A percentile compares a stretch with the other conserved stretches of the same genome.
These are phyloP conservation scores for Lactarius tabidus DNA, from an alignment of 768 basidiomycete species.

Conservation along the genomic window DNA sequence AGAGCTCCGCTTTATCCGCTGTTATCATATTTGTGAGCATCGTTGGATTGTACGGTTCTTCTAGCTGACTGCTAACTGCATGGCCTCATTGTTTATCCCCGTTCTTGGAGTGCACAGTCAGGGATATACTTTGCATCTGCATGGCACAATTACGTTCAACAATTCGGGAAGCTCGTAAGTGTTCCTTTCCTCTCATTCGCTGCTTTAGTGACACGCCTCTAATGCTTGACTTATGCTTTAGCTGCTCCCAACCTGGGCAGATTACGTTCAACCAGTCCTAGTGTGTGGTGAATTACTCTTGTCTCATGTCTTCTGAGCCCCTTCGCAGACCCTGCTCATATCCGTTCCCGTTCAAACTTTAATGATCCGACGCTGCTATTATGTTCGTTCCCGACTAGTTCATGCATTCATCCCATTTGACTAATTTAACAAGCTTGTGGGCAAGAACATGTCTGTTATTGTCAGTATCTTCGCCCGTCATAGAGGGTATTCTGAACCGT, in stretches of 20 bases:
- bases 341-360: slow-evolving; percentile 6
- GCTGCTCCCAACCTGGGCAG: background rate
- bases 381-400: background rate
- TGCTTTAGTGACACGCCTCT: background rate
- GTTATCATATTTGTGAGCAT: background rate
- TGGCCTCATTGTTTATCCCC: background rate
- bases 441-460: slow-evolving; percentile 3
- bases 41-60: slow-evolving; percentile 4
- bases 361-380: slow-evolving; percentile 14
- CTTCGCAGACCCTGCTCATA: background rate
- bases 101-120: background rate
- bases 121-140: slow-evolving; percentile 1
- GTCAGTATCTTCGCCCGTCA: background rate
- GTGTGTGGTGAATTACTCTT: background rate
- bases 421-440: background rate
- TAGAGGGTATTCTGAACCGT: background rate
- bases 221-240: background rate
- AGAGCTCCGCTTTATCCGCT: background rate
- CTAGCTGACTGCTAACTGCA: background rate
- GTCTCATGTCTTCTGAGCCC: background rate
- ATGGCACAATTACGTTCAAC: background rate
- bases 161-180: background rate
- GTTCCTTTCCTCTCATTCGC: background rate
- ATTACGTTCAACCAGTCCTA: background rate
- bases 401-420: background rate